Percentiles rank a stretch among this genome's conserved stretches.
Evolutionary conservation across 768 basidiomycete species (phyloP).

Genomic region (Leccinum broughii): DNA sequence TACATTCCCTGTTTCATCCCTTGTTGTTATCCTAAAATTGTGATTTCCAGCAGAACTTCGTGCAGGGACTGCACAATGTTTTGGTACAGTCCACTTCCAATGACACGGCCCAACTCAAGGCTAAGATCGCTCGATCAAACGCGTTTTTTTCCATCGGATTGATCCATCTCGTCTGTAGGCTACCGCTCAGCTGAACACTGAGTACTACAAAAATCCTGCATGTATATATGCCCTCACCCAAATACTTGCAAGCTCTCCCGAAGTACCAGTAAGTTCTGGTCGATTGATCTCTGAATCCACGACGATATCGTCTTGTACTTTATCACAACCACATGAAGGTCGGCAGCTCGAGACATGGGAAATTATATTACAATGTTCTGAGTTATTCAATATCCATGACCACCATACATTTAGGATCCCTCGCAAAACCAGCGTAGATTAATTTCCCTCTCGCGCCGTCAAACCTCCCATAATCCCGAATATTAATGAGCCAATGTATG

Average conservation of each 20-base stretch:
- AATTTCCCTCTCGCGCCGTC: no score
- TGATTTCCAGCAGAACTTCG: constrained; percentile 57
- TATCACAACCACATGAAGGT: no score
- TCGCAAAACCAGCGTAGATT: no score
- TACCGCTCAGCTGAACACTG: constrained; percentile 85
- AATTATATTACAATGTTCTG: no score
- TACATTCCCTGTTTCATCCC: constrained; percentile 1
- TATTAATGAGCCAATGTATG: no score
- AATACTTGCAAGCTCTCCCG: constrained; percentile 83
- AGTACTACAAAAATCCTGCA: constrained; percentile 88
- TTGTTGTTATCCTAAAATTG: constrained; percentile 3
- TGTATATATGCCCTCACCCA: constrained; percentile 91
- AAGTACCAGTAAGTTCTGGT: constrained; percentile 65
- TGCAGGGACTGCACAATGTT: constrained; percentile 81
- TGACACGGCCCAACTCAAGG: constrained; percentile 87
- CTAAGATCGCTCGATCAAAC: constrained; percentile 49
- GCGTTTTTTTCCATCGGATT: constrained; percentile 20
- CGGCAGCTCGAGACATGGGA: no score
- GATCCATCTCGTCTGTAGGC: constrained; percentile 52
- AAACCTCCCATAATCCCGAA: no score
- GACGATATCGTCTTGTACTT: background rate
- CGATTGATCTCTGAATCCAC: constrained; percentile 14
- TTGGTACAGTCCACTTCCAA: constrained; percentile 79
- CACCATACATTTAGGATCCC: no score
- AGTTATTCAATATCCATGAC: no score